These are phyloP conservation scores for Entomortierella lignicola DNA, from an alignment of 192 early-diverging fungal genomes.

Conservation along the genomic window DNA sequence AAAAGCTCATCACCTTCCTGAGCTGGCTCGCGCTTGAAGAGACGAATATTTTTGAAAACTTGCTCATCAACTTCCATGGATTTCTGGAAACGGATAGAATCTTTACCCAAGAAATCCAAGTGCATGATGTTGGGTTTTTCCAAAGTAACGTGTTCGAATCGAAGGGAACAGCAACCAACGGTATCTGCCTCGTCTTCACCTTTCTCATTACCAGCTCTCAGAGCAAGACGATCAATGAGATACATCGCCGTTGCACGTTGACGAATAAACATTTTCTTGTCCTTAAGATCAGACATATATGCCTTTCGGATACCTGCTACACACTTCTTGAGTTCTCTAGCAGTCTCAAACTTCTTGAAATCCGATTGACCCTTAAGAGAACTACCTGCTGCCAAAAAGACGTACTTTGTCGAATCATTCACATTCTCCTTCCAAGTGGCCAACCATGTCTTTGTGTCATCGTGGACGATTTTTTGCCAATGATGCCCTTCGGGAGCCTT, in stretches of 20 bases:
- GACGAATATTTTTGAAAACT: slow-evolving; percentile 92
- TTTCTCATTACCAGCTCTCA: slow-evolving; percentile 98
- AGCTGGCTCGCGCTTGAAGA: slow-evolving; percentile 89
- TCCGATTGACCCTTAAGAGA: slow-evolving; percentile 97
- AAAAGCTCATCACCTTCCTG: slow-evolving; percentile 84
- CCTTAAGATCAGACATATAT: slow-evolving; percentile 84
- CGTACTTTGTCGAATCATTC: slow-evolving; percentile 92
- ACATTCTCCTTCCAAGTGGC: slow-evolving; percentile 99
- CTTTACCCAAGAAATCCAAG: slow-evolving; percentile 98
- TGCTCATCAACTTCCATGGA: slow-evolving; percentile 84
- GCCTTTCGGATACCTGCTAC: slow-evolving; percentile 79
- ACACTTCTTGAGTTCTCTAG: slow-evolving; percentile 86
- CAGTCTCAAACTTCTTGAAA: slow-evolving; percentile 95
- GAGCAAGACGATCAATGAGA: slow-evolving; percentile 92
- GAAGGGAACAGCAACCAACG: slow-evolving; percentile 97
- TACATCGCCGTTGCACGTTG: slow-evolving; percentile 96
- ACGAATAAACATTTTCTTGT: slow-evolving; percentile 82
- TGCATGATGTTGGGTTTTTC: slow-evolving; percentile 85
- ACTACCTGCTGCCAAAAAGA: slow-evolving; percentile 92
- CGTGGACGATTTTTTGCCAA: slow-evolving; percentile 90
- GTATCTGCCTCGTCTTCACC: slow-evolving; percentile 98
- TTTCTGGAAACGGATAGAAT: slow-evolving; percentile 95
- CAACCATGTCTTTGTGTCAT: slow-evolving; percentile 95
- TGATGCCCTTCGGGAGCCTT: slow-evolving; percentile 87
- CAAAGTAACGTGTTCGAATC: slow-evolving; percentile 90